These are phyloP conservation scores for Podosphaera leucotricha DNA, from an alignment of 2,329 filamentous ascomycete species.

Conservation along the genomic window DNA sequence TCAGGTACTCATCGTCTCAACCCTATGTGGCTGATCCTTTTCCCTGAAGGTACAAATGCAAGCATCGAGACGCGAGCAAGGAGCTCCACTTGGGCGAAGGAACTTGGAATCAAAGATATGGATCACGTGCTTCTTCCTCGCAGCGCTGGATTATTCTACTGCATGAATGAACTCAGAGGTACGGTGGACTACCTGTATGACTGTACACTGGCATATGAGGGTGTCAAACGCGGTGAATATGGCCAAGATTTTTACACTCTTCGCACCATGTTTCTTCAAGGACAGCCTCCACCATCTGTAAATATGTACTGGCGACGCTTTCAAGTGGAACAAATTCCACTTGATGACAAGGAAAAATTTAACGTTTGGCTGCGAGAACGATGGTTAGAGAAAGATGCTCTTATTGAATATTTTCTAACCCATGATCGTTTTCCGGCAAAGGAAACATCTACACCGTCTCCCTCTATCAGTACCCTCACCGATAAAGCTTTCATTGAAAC, in stretches of 20 bases:
- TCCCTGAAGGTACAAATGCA: slow-evolving; percentile 70
- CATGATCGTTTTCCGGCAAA: slow-evolving; percentile 51
- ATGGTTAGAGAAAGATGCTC: slow-evolving; percentile 79
- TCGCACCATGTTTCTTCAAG: slow-evolving; percentile 67
- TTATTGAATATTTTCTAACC: slow-evolving; percentile 60
- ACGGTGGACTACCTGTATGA: slow-evolving; percentile 71
- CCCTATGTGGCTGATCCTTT: slow-evolving; percentile 79
- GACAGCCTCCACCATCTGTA: slow-evolving; percentile 75
- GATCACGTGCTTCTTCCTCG: slow-evolving; percentile 55
- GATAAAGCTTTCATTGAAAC: slow-evolving; percentile 14
- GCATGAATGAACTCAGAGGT: slow-evolving; percentile 48
- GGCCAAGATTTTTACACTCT: slow-evolving; percentile 85
- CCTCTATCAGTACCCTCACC: not conserved
- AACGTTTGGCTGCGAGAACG: slow-evolving; percentile 64
- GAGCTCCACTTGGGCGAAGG: slow-evolving; percentile 54
- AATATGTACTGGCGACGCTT: slow-evolving; percentile 95
- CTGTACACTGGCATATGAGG: slow-evolving; percentile 89
- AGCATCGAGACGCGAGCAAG: slow-evolving; percentile 45
- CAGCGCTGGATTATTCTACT: slow-evolving; percentile 61
- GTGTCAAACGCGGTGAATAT: slow-evolving; percentile 62
- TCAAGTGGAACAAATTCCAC: slow-evolving; percentile 54
- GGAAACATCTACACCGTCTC: not conserved
- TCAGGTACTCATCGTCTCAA: slow-evolving; percentile 32
- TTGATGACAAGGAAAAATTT: slow-evolving; percentile 50
- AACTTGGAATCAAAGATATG: slow-evolving; percentile 47